Evolutionary conservation across 805 yeast species (phyloP).

Genomic region (Hanseniaspora meyeri): DNA sequence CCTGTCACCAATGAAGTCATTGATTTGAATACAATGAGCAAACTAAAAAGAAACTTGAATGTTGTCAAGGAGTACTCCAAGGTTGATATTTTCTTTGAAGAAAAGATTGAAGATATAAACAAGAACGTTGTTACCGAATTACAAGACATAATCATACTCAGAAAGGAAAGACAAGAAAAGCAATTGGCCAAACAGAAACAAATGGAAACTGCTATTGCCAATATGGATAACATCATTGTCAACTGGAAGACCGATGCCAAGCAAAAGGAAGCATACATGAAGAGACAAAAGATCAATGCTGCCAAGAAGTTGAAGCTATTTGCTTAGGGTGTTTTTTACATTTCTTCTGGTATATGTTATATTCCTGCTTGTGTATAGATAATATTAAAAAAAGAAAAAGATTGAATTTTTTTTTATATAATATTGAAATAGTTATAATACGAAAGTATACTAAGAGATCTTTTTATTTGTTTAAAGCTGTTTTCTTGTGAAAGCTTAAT

Average conservation of each 20-base stretch:
- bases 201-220: conserved; percentile 52
- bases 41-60: conserved; percentile 60
- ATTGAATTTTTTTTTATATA: neutral
- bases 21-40: conserved; percentile 58
- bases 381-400: neutral
- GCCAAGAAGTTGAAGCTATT: conserved; percentile 10
- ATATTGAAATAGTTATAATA: neutral
- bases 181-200: conserved; percentile 35
- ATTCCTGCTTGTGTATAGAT: conserved; percentile 1
- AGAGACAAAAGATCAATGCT: conserved; percentile 21
- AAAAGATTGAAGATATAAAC: neutral
- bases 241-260: conserved; percentile 50
- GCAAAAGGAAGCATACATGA: conserved; percentile 34
- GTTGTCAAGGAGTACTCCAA: conserved; percentile 25
- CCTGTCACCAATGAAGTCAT: conserved; percentile 56
- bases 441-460: too few species aligned
- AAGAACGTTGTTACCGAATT: neutral
- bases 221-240: conserved; percentile 54
- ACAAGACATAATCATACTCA: neutral
- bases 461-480: too few species aligned
- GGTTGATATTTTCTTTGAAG: conserved; percentile 4
- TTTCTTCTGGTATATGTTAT: neutral
- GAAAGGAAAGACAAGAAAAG: neutral
- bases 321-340: neutral
- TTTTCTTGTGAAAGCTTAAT: too few species aligned